Conservation (phyloP, 768 basidiomycete genomes). For the Suillus bovinus region DNA sequence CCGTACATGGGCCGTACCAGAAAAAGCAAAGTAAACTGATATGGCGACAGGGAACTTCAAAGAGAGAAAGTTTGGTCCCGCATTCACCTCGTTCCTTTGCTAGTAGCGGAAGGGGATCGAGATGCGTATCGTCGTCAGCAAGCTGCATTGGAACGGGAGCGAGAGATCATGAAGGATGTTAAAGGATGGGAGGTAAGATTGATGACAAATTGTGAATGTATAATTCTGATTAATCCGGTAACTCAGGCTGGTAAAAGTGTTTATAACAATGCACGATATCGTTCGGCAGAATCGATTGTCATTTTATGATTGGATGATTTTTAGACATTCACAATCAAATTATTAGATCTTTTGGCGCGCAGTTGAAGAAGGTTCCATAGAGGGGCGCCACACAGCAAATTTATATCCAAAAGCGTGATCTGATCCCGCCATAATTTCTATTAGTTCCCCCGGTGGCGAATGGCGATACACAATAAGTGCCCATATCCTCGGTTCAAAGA, state of each 20-base stretch:
- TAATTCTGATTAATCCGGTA: conserved; percentile 25
- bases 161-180: conserved; percentile 94
- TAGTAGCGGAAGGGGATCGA: conserved; percentile 93
- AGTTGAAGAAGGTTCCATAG: conserved; percentile 8
- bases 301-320: conserved; percentile 46
- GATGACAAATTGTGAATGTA: conserved; percentile 18
- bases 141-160: conserved; percentile 77
- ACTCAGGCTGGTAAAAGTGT: conserved; percentile 80
- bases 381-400: conserved; percentile 24
- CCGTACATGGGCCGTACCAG: conserved; percentile 45
- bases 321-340: conserved; percentile 5
- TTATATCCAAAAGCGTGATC: conserved; percentile 7
- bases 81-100: conserved; percentile 88
- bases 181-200: conserved; percentile 88
- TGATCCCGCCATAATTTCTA: conserved; percentile 13
- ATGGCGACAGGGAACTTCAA: conserved; percentile 77
- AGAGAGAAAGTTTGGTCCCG: conserved; percentile 95
- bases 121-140: conserved; percentile 80
- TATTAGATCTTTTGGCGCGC: conserved; percentile 8
- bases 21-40: conserved; percentile 43
- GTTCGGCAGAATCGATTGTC: conserved; percentile 54
- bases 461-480: conserved; percentile 34
- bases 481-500: conserved; percentile 14
- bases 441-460: conserved; percentile 33
- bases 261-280: conserved; percentile 80